phyloP scores from a whole-genome alignment of 257 asterid species.

The Eustoma russellianum region DNA sequence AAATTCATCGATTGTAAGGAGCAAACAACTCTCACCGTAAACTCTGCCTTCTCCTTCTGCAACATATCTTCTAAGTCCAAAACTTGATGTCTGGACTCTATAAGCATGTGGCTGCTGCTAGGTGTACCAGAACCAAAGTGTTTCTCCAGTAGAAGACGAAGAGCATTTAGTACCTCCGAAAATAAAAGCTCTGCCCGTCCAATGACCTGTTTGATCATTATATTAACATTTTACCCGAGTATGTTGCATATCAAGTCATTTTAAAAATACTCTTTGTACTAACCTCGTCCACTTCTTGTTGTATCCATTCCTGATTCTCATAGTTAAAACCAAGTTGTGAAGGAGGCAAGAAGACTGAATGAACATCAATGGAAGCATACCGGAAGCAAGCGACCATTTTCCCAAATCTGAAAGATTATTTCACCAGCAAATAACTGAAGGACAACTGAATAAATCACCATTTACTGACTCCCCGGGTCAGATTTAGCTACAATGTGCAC shows the following conservation, averaged over 20 bases:
- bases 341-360: constrained; percentile 88
- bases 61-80: constrained; percentile 54
- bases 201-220: constrained; percentile 44
- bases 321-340: constrained; percentile 67
- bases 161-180: constrained; percentile 64
- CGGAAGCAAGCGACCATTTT: constrained; percentile 99
- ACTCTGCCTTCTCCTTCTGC: constrained; percentile 76
- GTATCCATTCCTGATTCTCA: constrained; percentile 81
- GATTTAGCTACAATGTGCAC: constrained; percentile 5
- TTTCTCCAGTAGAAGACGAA: constrained; percentile 43
- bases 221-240: constrained; percentile 9
- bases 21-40: constrained; percentile 40
- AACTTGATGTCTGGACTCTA: constrained; percentile 48
- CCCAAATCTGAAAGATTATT: constrained; percentile 89
- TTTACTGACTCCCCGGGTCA: constrained; percentile 3
- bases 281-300: constrained; percentile 71
- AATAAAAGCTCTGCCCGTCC: constrained; percentile 76
- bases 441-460: background rate
- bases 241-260: constrained; percentile 9
- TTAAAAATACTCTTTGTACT: constrained; percentile 1
- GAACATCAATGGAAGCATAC: constrained; percentile 93
- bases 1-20: background rate
- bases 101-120: constrained; percentile 20
- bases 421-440: constrained; percentile 12
- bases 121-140: constrained; percentile 21